Evolutionary conservation across 305 asterid genomes (phyloP).

Genomic region (Petunia hybrid): DNA sequence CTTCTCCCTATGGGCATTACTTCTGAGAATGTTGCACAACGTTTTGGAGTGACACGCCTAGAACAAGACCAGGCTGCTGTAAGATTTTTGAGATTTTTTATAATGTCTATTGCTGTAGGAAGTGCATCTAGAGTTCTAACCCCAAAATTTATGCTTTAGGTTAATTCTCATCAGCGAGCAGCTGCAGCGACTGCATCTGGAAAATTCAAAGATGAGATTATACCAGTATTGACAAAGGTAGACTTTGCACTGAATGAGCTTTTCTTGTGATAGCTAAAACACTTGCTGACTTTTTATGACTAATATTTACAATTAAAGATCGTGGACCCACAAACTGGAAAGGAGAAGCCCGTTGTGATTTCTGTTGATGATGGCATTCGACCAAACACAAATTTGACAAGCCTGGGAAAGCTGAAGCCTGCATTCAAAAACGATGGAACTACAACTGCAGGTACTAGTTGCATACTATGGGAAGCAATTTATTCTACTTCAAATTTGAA

Average conservation of each 20-base stretch:
- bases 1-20: conserved; percentile 96
- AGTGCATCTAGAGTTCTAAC: conserved; percentile 7
- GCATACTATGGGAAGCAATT: background rate
- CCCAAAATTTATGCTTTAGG: conserved; percentile 49
- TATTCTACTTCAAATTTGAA: conserved; percentile 12
- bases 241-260: conserved; percentile 5
- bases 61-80: conserved; percentile 98
- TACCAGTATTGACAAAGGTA: conserved; percentile 87
- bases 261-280: background rate
- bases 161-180: conserved; percentile 84
- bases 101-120: background rate
- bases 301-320: conserved; percentile 46
- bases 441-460: conserved; percentile 83
- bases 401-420: conserved; percentile 84
- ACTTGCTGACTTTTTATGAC: background rate
- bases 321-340: conserved; percentile 72
- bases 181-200: conserved; percentile 84
- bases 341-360: conserved; percentile 68
- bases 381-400: conserved; percentile 66
- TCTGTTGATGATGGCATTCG: conserved; percentile 89
- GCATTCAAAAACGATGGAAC: conserved; percentile 84
- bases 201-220: conserved; percentile 83
- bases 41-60: conserved; percentile 81
- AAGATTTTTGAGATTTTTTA: conserved; percentile 39
- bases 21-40: conserved; percentile 90